These are phyloP conservation scores for Blastomyces emzantsi DNA, from an alignment of 2,329 filamentous ascomycete genomes.

Conservation along the genomic window DNA sequence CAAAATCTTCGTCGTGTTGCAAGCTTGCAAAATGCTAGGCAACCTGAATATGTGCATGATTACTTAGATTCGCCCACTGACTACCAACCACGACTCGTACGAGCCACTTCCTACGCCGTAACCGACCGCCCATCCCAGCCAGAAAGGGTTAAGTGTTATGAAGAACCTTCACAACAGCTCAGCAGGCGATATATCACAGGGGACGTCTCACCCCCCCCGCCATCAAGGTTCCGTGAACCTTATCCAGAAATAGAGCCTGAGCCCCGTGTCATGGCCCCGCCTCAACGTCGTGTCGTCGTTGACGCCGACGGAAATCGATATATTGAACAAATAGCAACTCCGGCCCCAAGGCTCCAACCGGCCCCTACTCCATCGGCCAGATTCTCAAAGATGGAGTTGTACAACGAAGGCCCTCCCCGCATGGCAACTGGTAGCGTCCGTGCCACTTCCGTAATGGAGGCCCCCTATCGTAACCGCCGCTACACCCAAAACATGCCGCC, in stretches of 20 bases:
- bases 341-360: slow-evolving; percentile 26
- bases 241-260: slow-evolving; percentile 38
- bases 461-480: slow-evolving; percentile 32
- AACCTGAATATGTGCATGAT: slow-evolving; percentile 34
- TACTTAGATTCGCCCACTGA: slow-evolving; percentile 37
- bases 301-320: slow-evolving; percentile 81
- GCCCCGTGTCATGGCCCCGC: slow-evolving; percentile 43
- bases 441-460: slow-evolving; percentile 36
- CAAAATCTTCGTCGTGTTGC: slow-evolving; percentile 40
- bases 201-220: slow-evolving; percentile 30
- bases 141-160: slow-evolving; percentile 33
- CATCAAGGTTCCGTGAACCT: slow-evolving; percentile 30
- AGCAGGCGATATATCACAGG: slow-evolving; percentile 28
- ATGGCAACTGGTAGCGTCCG: slow-evolving; percentile 30
- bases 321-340: slow-evolving; percentile 45
- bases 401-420: slow-evolving; percentile 25
- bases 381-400: slow-evolving; percentile 26
- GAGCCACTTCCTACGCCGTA: slow-evolving; percentile 34
- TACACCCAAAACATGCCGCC: slow-evolving; percentile 40
- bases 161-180: slow-evolving; percentile 27
- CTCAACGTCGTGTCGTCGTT: slow-evolving; percentile 60
- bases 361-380: slow-evolving; percentile 15
- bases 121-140: slow-evolving; percentile 29
- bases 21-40: slow-evolving; percentile 38
- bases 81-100: slow-evolving; percentile 27